Evolutionary conservation across 2,329 filamentous ascomycete genomes (phyloP).

Genomic region (Nemania abortiva): DNA sequence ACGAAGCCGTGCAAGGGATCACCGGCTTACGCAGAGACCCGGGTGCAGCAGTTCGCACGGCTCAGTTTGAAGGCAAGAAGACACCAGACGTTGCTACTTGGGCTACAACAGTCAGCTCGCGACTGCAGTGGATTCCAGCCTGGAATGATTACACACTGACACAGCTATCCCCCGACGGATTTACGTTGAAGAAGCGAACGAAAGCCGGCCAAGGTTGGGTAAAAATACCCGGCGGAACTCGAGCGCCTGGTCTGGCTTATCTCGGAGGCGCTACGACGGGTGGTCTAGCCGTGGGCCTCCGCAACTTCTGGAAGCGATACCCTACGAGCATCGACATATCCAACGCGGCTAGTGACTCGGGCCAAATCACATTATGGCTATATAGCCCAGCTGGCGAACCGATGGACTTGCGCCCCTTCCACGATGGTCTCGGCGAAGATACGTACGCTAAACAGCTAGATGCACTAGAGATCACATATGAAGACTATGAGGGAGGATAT

Average conservation of each 20-base stretch:
- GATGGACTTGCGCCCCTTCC: constrained; percentile 68
- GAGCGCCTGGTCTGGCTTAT: constrained; percentile 68
- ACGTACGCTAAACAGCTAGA: constrained; percentile 69
- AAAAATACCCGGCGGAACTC: constrained; percentile 67
- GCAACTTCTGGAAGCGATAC: constrained; percentile 74
- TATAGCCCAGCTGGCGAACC: constrained; percentile 68
- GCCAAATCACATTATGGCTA: constrained; percentile 69
- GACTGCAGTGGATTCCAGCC: constrained; percentile 67
- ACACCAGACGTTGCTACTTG: constrained; percentile 60
- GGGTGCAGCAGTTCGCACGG: constrained; percentile 59
- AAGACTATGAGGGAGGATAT: constrained; percentile 69
- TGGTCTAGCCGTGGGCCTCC: constrained; percentile 69
- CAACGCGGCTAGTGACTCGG: constrained; percentile 62
- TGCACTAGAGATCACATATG: constrained; percentile 72
- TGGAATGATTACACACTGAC: constrained; percentile 70
- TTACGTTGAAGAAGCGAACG: constrained; percentile 70
- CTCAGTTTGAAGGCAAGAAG: constrained; percentile 63
- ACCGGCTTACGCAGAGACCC: constrained; percentile 70
- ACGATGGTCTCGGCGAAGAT: constrained; percentile 68
- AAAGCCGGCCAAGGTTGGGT: constrained; percentile 69
- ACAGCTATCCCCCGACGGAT: constrained; percentile 71
- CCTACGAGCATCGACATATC: constrained; percentile 69
- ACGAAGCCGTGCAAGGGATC: constrained; percentile 70
- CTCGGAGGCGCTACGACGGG: constrained; percentile 68
- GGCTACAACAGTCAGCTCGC: constrained; percentile 59